A percentile compares a stretch with the other conserved stretches of the same genome.
Evolutionary conservation across 352 stramenopile genomes (phyloP).

Genomic region (Thalassiosira sp.): DNA sequence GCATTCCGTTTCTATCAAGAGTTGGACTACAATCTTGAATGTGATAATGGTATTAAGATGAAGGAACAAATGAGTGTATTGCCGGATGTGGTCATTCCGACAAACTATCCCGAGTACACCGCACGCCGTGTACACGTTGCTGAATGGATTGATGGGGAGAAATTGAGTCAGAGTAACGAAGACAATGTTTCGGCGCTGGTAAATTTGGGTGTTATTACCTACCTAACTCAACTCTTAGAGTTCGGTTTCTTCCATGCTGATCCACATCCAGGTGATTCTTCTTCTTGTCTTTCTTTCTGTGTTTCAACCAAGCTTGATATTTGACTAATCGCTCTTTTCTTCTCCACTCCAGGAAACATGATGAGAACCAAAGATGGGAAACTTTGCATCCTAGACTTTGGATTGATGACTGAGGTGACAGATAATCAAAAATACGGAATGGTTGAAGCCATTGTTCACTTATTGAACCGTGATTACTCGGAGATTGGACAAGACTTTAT

Average conservation of each 20-base stretch:
- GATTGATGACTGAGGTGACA: constrained; percentile 87
- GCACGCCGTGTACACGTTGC: constrained; percentile 84
- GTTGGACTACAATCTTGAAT: constrained; percentile 87
- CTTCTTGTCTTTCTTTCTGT: neutral
- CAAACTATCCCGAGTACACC: constrained; percentile 85
- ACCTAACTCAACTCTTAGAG: constrained; percentile 86
- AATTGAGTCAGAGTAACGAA: constrained; percentile 81
- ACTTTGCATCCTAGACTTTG: constrained; percentile 88
- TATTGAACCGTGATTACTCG: constrained; percentile 86
- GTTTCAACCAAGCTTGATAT: too few species aligned
- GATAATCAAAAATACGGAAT: constrained; percentile 88
- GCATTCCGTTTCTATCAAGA: constrained; percentile 86
- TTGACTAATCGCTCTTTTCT: too few species aligned
- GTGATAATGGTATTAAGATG: constrained; percentile 83
- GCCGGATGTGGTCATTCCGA: constrained; percentile 82
- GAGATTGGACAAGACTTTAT: constrained; percentile 88
- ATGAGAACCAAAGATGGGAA: constrained; percentile 83
- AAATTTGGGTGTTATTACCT: constrained; percentile 83
- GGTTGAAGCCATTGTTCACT: constrained; percentile 87
- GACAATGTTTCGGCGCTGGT: constrained; percentile 85
- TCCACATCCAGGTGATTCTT: neutral
- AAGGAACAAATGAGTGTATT: constrained; percentile 82
- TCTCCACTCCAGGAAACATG: constrained; percentile 84
- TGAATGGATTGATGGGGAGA: constrained; percentile 88
- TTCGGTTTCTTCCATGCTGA: constrained; percentile 85